Evolutionary conservation across 768 basidiomycete genomes (phyloP).

Genomic region (Suillus spraguei): DNA sequence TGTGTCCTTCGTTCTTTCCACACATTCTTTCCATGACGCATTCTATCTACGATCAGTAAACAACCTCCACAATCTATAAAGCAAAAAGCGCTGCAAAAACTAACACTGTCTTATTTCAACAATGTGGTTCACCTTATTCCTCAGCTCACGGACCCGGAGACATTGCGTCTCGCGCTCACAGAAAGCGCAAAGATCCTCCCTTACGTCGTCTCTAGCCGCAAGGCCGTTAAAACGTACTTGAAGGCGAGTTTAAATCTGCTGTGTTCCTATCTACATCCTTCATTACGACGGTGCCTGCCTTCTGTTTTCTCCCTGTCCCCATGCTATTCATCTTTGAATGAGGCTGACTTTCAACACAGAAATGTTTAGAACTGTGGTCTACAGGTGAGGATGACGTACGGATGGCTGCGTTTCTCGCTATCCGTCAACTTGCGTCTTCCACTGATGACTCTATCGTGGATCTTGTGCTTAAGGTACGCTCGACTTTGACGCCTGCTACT

Average conservation of each 20-base stretch:
- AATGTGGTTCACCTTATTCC: slow-evolving; percentile 80
- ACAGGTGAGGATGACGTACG: slow-evolving; percentile 78
- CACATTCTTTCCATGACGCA: slow-evolving; percentile 1
- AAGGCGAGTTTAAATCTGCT: slow-evolving; percentile 56
- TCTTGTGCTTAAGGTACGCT: slow-evolving; percentile 77
- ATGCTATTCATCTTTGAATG: not conserved
- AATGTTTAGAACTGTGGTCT: slow-evolving; percentile 85
- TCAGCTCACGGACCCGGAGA: slow-evolving; percentile 70
- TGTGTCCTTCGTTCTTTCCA: slow-evolving; percentile 40
- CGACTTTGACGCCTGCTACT: not conserved
- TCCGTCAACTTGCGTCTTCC: slow-evolving; percentile 76
- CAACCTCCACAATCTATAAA: slow-evolving; percentile 79
- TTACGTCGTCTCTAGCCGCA: slow-evolving; percentile 82
- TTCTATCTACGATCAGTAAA: slow-evolving; percentile 57
- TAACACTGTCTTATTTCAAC: slow-evolving; percentile 88
- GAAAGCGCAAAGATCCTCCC: slow-evolving; percentile 92
- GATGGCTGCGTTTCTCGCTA: slow-evolving; percentile 83
- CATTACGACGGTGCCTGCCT: slow-evolving; percentile 2
- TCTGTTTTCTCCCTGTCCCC: slow-evolving; percentile 12
- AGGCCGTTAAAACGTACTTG: slow-evolving; percentile 82
- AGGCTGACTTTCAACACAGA: slow-evolving; percentile 41
- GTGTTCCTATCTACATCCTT: not conserved
- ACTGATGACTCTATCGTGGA: slow-evolving; percentile 83
- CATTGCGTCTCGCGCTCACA: slow-evolving; percentile 67
- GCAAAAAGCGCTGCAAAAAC: slow-evolving; percentile 82